Evolutionary conservation across 2,329 filamentous ascomycete genomes (phyloP), one percentile per base, ranked within the genome.

Genomic region (Ophiosphaerella narmari): DNA sequence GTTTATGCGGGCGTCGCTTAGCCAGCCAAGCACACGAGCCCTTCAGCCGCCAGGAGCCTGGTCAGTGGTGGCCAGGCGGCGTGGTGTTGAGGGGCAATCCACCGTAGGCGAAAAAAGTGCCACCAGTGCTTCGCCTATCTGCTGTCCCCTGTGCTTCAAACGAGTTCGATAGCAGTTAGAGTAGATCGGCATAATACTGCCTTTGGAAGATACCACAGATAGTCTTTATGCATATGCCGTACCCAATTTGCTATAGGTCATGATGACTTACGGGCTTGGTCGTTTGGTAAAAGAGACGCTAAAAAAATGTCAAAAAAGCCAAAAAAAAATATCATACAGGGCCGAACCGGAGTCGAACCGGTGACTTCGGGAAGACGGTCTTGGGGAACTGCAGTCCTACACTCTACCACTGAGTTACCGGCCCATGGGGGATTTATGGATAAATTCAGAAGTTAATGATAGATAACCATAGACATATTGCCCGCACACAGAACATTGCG

Each of bases 21-120:
- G 31, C 50, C 50, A 51, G 47, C 59, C 56, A 60, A 60, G 55
- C 53, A 57, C 48, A 55, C 45, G 48, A 53, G 41, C 41, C 37
- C 39, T 53, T 56, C 53, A 57, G 55, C 57, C 57, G 62, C 56
- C 50, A 50, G 47, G 39, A 40, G 24, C 45, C 23, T 48, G 48
- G 48, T 49, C 39, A 14, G 49, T 55, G 53, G 62, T 66, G 63
- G 61, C 62, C 47, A 65, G 45, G 51, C 54, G 48, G 63, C 52
- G 54, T 67, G 65, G 65, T 69, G 65, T 68, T 68, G 63, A 67
- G 62, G 60, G 62, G 60, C 52, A 29, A 4, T 11, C 31, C 13
- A 23, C 39, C 21, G n/a, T 35, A 39, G 4, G 34, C 34, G n/a
- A 11, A 11, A 29, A 29, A 29, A 11, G 26, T 29, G 11, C 7